A percentile compares a stretch with the other conserved stretches of the same genome.
Evolutionary conservation across 306 rosid species (phyloP).

Genomic region (Sicyos baderoa): DNA sequence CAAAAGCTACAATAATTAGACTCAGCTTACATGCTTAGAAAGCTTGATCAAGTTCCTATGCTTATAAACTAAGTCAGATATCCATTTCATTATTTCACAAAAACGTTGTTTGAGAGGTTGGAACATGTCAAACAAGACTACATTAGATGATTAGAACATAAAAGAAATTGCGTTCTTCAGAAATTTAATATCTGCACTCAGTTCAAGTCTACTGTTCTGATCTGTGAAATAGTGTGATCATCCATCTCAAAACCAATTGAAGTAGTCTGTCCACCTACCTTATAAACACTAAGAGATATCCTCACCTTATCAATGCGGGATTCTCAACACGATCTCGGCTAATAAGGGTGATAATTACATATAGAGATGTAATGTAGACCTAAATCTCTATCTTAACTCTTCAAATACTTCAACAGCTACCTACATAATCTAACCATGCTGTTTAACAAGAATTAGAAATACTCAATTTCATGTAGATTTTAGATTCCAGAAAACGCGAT

Average conservation of each 20-base stretch:
- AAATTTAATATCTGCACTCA: neutral
- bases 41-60: neutral
- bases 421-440: neutral
- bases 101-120: neutral
- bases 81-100: neutral
- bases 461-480: neutral
- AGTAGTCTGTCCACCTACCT: too few relatives aligned
- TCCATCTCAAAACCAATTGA: too few relatives aligned
- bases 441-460: neutral
- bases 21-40: neutral
- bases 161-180: slow-evolving; percentile 12
- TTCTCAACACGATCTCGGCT: too few relatives aligned
- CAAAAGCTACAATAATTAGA: neutral
- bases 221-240: too few relatives aligned
- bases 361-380: neutral
- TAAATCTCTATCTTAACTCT: neutral
- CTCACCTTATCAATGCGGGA: too few relatives aligned
- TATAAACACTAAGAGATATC: too few relatives aligned
- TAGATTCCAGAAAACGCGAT: neutral
- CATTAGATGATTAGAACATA: neutral
- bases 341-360: neutral
- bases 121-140: neutral
- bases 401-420: neutral
- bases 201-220: neutral
- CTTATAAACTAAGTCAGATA: neutral